A percentile compares a stretch with the other conserved stretches of the same genome.
Evolutionary conservation across 805 yeast species (phyloP).

Genomic region (Barnettozyma sp.): DNA sequence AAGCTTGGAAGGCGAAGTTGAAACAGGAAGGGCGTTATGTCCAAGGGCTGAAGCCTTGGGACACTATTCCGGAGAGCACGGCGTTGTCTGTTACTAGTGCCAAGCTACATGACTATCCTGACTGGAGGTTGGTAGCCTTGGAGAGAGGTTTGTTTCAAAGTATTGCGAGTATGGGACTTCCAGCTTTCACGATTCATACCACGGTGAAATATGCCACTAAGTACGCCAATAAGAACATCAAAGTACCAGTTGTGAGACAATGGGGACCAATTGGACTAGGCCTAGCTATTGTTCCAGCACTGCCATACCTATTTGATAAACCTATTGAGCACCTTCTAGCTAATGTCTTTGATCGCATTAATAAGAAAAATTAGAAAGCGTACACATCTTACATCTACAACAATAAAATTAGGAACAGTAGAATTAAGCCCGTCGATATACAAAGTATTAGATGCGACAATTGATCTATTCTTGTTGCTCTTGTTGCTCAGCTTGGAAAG

Average conservation of each 20-base stretch:
- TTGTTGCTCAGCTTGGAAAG: slow-evolving; percentile 55
- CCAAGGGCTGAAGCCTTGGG: slow-evolving; percentile 66
- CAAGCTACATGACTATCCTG: slow-evolving; percentile 26
- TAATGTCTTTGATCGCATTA: slow-evolving; percentile 36
- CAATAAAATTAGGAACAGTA: too few relatives aligned
- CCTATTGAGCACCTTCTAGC: slow-evolving; percentile 72
- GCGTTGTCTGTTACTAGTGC: slow-evolving; percentile 24
- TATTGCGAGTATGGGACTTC: slow-evolving; percentile 80
- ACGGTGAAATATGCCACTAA: slow-evolving; percentile 63
- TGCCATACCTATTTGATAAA: slow-evolving; percentile 76
- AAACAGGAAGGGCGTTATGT: slow-evolving; percentile 57
- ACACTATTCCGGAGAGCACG: slow-evolving; percentile 35
- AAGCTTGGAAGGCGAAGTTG: slow-evolving; percentile 65
- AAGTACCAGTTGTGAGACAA: slow-evolving; percentile 40
- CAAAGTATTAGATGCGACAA: too few relatives aligned
- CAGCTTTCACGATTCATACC: slow-evolving; percentile 79
- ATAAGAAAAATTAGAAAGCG: slow-evolving; percentile 22
- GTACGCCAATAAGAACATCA: slow-evolving; percentile 48
- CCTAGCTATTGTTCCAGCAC: slow-evolving; percentile 64
- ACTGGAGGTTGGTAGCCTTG: slow-evolving; percentile 58
- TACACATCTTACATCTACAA: too few relatives aligned
- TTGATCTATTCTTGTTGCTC: slow-evolving; percentile 9
- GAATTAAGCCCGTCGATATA: too few relatives aligned
- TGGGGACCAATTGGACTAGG: slow-evolving; percentile 81
- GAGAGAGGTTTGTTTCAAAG: slow-evolving; percentile 78